Base-by-base conservation (phyloP, 164 flowering plant species). In the Macadamia integrifolia region DNA sequence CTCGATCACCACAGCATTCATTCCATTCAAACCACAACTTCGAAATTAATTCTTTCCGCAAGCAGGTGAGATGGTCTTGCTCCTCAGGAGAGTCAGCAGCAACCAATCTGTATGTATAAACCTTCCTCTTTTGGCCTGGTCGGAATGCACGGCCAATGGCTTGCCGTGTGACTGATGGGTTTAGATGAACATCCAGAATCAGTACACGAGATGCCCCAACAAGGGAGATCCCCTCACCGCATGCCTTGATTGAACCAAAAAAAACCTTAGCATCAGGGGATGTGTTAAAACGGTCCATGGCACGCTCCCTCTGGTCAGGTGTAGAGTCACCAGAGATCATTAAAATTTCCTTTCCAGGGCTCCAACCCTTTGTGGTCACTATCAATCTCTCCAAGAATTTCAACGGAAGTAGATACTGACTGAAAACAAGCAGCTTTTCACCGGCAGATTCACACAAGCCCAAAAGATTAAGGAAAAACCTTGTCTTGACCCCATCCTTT, bases 11-110 rank as follows among this genome's bases (percentile, higher is more conserved):
- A 74, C 82, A 72, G 32, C 60, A 70, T 74, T 83, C 88, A 61
- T 81, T 81, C 96, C 97, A 92, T 64, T 94, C 98, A 60, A 94
- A 94, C 98, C 97, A 92, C 83, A 88, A 78, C 69, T 85, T 94
- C 0, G 95, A 78, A 53, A 90, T 89, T 32, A 81, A 61, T 70
- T 94, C 97, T 77, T 92, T 92, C 62, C 79, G 78, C 67, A 83
- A 90, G 78, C 93, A 84, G 2, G 86, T 79, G 1, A 13, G 31
- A 60, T 90, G 91, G 65, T 87, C 91, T 64, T 82, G 89, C 76
- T 86, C 93, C 69, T 94, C 95, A 8, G 85, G 87, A 3, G 98
- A 88, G 62, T 79, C 88, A 17, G 88, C 84, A 28, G 95, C 92
- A 44, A 94, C 78, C 71, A 94, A 71, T 74, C 97, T 78, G 59